Conservation (phyloP, 208 protist genomes). For the Trypanosoma brucei region DNA sequence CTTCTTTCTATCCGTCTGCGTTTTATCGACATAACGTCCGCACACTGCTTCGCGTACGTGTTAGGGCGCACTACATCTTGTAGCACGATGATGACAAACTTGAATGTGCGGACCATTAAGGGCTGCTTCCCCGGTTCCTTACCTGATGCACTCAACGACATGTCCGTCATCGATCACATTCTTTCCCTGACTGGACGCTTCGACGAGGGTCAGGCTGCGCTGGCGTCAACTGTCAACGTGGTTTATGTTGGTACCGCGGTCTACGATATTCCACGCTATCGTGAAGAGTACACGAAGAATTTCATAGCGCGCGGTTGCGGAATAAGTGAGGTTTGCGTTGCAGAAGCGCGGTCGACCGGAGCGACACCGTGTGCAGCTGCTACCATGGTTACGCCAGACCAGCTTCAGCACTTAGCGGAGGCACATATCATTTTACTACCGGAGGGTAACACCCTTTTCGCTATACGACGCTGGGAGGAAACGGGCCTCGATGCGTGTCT, state of each 20-base stretch:
- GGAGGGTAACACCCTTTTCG: slow-evolving; percentile 90
- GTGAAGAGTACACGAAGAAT: slow-evolving; percentile 33
- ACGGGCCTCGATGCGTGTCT: slow-evolving; percentile 62
- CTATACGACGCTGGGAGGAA: slow-evolving; percentile 83
- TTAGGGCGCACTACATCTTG: too few species aligned
- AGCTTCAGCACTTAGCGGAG: slow-evolving; percentile 23
- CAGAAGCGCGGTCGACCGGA: slow-evolving; percentile 26
- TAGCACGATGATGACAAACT: slow-evolving; percentile 12
- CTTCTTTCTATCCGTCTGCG: too few species aligned
- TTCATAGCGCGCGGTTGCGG: slow-evolving; percentile 51
- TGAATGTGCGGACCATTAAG: slow-evolving; percentile 24
- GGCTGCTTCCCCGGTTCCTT: slow-evolving; percentile 73
- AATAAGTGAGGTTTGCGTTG: slow-evolving; percentile 45
- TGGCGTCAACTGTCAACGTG: slow-evolving; percentile 36
- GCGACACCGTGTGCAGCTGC: neutral
- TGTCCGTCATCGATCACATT: slow-evolving; percentile 47
- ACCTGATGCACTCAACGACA: slow-evolving; percentile 40
- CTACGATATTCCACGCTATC: slow-evolving; percentile 67
- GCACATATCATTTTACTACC: slow-evolving; percentile 80
- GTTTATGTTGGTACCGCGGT: slow-evolving; percentile 86
- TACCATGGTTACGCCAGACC: slow-evolving; percentile 26
- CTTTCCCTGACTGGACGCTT: slow-evolving; percentile 41
- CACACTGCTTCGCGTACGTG: too few species aligned
- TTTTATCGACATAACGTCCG: too few species aligned
- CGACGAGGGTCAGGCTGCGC: slow-evolving; percentile 1